Base-by-base conservation (phyloP, 2,329 filamentous ascomycete species). In the Thelonectria olida region DNA sequence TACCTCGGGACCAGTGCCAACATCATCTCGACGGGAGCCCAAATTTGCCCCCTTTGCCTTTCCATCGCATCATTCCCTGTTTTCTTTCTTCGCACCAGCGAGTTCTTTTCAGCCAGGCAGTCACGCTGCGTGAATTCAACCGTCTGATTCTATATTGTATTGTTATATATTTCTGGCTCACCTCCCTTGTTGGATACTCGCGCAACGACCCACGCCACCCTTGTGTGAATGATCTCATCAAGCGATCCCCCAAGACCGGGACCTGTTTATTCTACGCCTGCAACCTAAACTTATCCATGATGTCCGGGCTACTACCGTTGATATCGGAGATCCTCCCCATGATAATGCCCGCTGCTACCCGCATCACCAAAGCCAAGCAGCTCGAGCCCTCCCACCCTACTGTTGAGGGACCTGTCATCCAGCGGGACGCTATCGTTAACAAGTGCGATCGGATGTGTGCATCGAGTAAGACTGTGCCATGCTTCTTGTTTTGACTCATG, bases 371-470 rank as follows among this genome's bases (percentile, higher is more conserved):
- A 47, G 81, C 82, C 31, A 80, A 79, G 36, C 84, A 82, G 77
- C 62, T 80, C 75, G 50, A 82, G 78, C 73, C 81, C 70, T 55
- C 67, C 5, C 54, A 73, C 56, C 73, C 73, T 22, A 74, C 72
- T 3, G 74, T 72, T 25, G 70, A 74, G 38, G 75, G 74, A 1
- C 69, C 74, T 9, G 72, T 75, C 27, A 69, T 71, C 22, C 74
- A 79, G 60, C 72, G 78, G 57, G 80, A 82, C 52, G 90, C 89
- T n/a, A 82, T 92, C 49, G 81, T 89, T 45, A 82, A 85, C 71
- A 84, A 87, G 73, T 88, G 85, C 54, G 85, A 89, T 61, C 85
- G 84, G 62, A 84, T 92, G 76, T 91, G 90, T 72, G 88, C 88
- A 27, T 87, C 87, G 45, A 83, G 89, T 86, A 76, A 79, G 85